phyloP scores from a whole-genome alignment of 306 rosid genomes.

The Lupinus albus region DNA sequence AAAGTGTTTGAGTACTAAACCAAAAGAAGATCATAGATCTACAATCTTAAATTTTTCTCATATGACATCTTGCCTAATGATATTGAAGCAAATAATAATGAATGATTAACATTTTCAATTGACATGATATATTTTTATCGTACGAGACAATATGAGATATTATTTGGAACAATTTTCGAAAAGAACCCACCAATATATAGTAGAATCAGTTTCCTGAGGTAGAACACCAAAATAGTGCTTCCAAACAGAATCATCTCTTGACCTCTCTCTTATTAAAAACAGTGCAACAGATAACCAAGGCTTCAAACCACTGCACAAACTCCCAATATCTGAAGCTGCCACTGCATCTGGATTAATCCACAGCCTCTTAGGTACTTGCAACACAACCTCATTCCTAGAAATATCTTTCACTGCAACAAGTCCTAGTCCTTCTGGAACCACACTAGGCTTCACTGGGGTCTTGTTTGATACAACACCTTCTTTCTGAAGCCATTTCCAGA shows the following conservation, averaged over 20 bases:
- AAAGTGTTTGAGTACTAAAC: neutral
- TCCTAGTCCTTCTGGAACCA: constrained; percentile 81
- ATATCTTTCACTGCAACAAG: constrained; percentile 68
- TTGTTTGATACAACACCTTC: constrained; percentile 79
- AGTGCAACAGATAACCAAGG: constrained; percentile 90
- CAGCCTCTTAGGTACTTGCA: constrained; percentile 87
- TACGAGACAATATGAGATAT: no score
- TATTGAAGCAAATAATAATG: no score
- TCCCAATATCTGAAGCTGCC: constrained; percentile 80
- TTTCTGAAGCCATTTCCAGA: constrained; percentile 86
- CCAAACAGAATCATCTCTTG: constrained; percentile 68
- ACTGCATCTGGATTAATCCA: constrained; percentile 97
- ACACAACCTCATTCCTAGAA: constrained; percentile 72
- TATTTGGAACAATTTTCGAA: no score
- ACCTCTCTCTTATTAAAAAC: constrained; percentile 70
- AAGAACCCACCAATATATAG: constrained; percentile 93
- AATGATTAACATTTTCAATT: no score
- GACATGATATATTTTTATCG: no score
- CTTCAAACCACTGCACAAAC: constrained; percentile 71
- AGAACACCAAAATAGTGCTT: constrained; percentile 70
- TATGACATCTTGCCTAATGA: no score
- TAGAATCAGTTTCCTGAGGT: constrained; percentile 75
- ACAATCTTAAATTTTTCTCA: no score
- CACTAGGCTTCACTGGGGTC: constrained; percentile 75
- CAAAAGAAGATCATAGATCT: no score